Evolutionary conservation across 805 yeast genomes (phyloP).

Genomic region (Suhomyces pyralidae): DNA sequence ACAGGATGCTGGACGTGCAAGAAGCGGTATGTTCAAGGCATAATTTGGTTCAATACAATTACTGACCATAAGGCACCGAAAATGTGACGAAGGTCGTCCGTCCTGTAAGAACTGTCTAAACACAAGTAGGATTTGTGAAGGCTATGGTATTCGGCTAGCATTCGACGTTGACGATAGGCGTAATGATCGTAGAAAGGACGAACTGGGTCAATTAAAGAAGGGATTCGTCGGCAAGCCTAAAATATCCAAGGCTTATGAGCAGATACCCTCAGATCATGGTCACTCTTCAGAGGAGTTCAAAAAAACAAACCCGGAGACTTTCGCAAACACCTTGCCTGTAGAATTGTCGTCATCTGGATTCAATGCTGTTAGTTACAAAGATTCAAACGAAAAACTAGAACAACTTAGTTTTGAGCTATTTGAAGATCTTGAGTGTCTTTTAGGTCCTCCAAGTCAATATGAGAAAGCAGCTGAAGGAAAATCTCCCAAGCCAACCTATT

Average conservation of each 20-base stretch:
- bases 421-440: constrained; percentile 23
- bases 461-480: neutral
- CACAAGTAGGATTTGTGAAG: constrained; percentile 46
- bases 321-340: neutral
- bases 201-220: constrained; percentile 34
- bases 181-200: constrained; percentile 16
- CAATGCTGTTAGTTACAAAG: constrained; percentile 3
- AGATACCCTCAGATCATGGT: neutral
- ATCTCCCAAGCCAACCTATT: neutral
- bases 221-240: constrained; percentile 47
- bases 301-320: neutral
- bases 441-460: constrained; percentile 9
- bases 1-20: constrained; percentile 62
- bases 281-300: neutral
- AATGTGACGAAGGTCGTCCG: constrained; percentile 58
- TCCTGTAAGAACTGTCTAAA: constrained; percentile 46
- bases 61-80: constrained; percentile 40
- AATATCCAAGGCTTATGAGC: neutral
- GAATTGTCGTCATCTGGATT: neutral
- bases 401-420: constrained; percentile 23
- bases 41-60: neutral
- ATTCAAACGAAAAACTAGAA: constrained; percentile 18
- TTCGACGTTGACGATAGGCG: constrained; percentile 52
- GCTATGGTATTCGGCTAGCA: constrained; percentile 46
- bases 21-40: constrained; percentile 32